Conservation (phyloP, 345 rosid genomes). For the Heritiera littoralis region DNA sequence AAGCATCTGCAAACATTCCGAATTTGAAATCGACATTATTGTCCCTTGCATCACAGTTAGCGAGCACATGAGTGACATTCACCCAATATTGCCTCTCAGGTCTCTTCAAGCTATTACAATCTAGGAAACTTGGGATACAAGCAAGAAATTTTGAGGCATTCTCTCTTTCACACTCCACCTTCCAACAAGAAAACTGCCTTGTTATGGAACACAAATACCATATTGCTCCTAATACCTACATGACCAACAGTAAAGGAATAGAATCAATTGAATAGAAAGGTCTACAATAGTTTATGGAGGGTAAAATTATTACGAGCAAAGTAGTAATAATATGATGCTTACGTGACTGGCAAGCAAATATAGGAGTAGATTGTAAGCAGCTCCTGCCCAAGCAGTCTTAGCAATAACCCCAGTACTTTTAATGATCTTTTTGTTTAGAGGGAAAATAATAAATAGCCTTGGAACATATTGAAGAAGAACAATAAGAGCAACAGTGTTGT, state of each 20-base stretch:
- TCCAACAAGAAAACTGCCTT: constrained; percentile 80
- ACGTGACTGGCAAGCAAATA: constrained; percentile 85
- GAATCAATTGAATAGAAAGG: background rate
- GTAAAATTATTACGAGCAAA: background rate
- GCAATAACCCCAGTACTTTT: constrained; percentile 71
- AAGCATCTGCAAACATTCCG: constrained; percentile 82
- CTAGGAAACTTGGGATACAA: constrained; percentile 63
- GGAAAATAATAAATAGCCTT: constrained; percentile 71
- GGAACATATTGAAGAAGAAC: constrained; percentile 83
- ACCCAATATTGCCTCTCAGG: constrained; percentile 71
- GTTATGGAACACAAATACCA: constrained; percentile 79
- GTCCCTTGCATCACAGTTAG: constrained; percentile 59
- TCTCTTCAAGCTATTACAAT: constrained; percentile 43
- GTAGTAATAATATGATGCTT: constrained; percentile 11
- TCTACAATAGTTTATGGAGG: background rate
- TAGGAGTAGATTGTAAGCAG: constrained; percentile 75
- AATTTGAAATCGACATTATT: constrained; percentile 47
- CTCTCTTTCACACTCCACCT: constrained; percentile 52
- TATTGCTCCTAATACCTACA: constrained; percentile 76
- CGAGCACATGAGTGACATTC: constrained; percentile 57
- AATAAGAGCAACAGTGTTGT: constrained; percentile 64
- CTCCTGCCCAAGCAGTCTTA: constrained; percentile 89
- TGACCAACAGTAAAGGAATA: background rate
- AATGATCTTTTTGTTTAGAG: constrained; percentile 65
- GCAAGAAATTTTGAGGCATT: constrained; percentile 38